These are phyloP conservation scores for Cytospora mali DNA, from an alignment of 2,329 filamentous ascomycete genomes.

Conservation along the genomic window DNA sequence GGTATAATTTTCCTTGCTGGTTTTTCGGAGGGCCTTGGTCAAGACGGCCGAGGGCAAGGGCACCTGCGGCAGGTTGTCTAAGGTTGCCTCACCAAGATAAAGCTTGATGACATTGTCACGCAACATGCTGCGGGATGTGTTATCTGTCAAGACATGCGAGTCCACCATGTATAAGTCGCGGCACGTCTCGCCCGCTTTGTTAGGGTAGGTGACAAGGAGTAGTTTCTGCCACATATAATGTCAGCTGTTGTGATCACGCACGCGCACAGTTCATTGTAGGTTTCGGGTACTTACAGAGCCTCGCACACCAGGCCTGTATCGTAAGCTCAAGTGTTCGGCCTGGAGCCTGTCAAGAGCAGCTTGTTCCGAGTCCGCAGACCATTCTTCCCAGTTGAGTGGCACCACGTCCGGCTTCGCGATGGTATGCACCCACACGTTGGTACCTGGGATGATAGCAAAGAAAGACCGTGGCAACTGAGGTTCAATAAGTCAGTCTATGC, in stretches of 20 bases:
- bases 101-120: conserved; percentile 16
- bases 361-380: conserved; percentile 6
- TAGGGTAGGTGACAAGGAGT: conserved; percentile 6
- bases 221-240: not conserved
- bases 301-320: conserved; percentile 7
- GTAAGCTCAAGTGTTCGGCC: not conserved
- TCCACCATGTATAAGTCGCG: not conserved
- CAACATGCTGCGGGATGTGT: conserved; percentile 7
- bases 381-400: conserved; percentile 8
- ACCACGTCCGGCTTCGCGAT: conserved; percentile 2
- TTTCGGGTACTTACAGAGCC: not conserved
- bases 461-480: conserved; percentile 3
- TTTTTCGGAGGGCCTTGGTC: not conserved
- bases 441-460: not conserved
- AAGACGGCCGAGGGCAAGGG: not conserved
- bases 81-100: conserved; percentile 1
- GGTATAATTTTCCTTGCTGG: not conserved
- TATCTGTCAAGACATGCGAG: conserved; percentile 4
- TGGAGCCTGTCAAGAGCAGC: conserved; percentile 5
- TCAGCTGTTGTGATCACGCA: not conserved
- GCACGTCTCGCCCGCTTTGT: not conserved
- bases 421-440: conserved; percentile 7
- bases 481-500: not conserved
- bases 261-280: accelerated
- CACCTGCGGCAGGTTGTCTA: conserved; percentile 8